phyloP scores from a whole-genome alignment of 345 rosid genomes.

The Linum lewisii region DNA sequence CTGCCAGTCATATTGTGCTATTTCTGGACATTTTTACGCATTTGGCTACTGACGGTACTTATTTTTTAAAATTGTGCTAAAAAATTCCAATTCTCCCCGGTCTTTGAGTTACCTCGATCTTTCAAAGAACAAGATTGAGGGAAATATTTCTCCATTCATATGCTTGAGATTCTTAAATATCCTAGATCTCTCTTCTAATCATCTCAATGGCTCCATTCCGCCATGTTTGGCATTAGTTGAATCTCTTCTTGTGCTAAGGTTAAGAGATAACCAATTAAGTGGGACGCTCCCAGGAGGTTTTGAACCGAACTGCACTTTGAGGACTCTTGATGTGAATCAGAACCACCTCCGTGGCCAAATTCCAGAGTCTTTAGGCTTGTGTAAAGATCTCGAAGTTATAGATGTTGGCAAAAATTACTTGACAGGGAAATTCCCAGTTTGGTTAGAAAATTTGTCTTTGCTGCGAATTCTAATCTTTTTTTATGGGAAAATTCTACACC shows the following conservation, averaged over 20 bases:
- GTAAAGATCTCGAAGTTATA: background rate
- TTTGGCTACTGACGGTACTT: too few species aligned
- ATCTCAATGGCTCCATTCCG: background rate
- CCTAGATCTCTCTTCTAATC: background rate
- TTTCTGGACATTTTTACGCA: too few species aligned
- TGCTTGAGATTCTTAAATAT: background rate
- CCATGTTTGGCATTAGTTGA: background rate
- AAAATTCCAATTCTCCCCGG: too few species aligned
- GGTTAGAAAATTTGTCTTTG: background rate
- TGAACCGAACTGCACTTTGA: background rate
- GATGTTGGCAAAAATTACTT: background rate
- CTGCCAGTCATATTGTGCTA: too few species aligned
- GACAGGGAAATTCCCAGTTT: background rate
- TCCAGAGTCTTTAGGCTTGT: background rate
- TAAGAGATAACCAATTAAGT: background rate
- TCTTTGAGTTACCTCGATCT: background rate
- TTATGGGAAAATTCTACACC: constrained; percentile 31
- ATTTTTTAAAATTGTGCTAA: too few species aligned
- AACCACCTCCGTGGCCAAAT: background rate
- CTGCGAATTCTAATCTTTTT: constrained; percentile 22
- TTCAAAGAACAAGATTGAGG: background rate
- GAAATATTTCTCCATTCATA: background rate
- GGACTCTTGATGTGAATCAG: background rate
- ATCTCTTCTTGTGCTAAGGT: background rate
- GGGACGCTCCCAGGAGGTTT: background rate